Base-by-base conservation (phyloP, 208 protist species). In the Wallacemonas sp. region DNA sequence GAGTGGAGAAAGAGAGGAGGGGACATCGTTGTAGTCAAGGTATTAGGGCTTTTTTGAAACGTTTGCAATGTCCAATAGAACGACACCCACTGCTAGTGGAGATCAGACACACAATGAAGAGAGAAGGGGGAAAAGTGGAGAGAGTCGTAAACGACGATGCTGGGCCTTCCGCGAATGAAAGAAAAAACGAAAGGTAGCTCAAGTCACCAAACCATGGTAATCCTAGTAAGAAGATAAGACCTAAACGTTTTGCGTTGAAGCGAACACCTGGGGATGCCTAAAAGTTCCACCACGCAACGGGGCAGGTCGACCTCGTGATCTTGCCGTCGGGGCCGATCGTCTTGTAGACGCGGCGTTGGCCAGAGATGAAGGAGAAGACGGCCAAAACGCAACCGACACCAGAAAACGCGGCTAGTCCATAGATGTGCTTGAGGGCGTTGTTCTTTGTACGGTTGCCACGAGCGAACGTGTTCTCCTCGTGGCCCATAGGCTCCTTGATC, bases 401-500 rank as follows among this genome's bases (percentile, higher is more conserved):
- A 41, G 74, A 83, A 46, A 87, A 77, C 8, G 58, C 77, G 24
- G 73, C 55, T 21, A 83, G 61, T 1, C 62, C 72, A 41, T 83
- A 83, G 0, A 96, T 33, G 60, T 93, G 81, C 14, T 78, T 78
- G 8, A 96, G 30, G 11, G 81, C 76, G 64, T 92, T 83, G 48
- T 68, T 8, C 56, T 76, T 75, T 8, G 87, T 88, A 26, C 84
- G 76, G 24, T 77, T 64, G 29, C 87, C 87, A 43, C 90, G 87
- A 8, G 79, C 76, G 52, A 93, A 91, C 1, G 90, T 94, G 66
- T 80, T 90, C 67, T 90, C 83, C 64, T 96, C 90, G 65, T 96
- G 83, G 2, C 83, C 85, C 78, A 96, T 83, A 23, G 90, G 90
- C 77, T 96, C 90, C 70, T 93, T 93, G 56, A 93, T 88, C 61